Evolutionary conservation across 202 grass and related monocot species (phyloP), one percentile per base, ranked within the genome.

Genomic region (Miscanthus sacchariflorus): DNA sequence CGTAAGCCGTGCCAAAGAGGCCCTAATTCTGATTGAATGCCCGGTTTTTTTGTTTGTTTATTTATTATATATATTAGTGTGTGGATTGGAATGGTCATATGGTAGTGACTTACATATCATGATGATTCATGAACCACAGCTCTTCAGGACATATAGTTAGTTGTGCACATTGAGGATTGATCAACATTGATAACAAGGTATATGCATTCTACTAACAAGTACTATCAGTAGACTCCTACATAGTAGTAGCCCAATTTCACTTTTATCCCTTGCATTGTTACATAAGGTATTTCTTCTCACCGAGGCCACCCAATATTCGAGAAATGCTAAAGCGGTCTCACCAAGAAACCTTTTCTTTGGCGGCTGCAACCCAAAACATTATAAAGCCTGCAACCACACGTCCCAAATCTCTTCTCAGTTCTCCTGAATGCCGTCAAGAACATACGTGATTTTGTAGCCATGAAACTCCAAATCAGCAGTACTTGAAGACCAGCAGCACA

Each of bases 271-370:
- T 93, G 50, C 79, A 86, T 89, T 86, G 35, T 74, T 72, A 81
- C 89, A 91, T 27, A 95, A 93, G 91, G 93, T 84, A 95, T 98
- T 91, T 89, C 95, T 91, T 98, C 86, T 69, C 19, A 58, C 12
- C 81, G 73, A 95, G 91, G 95, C 88, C 84, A 95, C 86, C 90
- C 71, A 73, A 68, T 83, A 25, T 65, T 83, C 66, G 86, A 56
- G 92, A 93, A 92, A 94, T 94, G 44, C 92, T 84, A 88, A 91
- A 89, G 79, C 77, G 84, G 92, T 17, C 58, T 83, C 66, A 75
- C 38, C 84, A 94, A 94, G 87, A 80, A 86, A 89, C 43, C 80
- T 75, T 59, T 58, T 81, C 64, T 68, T 78, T 59, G n/a, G 68
- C 35, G 36, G n/a, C 54, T 56, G 50, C 76, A 72, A 74, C 72